phyloP scores from a whole-genome alignment of 352 stramenopile genomes.

The Plasmopara viticola region DNA sequence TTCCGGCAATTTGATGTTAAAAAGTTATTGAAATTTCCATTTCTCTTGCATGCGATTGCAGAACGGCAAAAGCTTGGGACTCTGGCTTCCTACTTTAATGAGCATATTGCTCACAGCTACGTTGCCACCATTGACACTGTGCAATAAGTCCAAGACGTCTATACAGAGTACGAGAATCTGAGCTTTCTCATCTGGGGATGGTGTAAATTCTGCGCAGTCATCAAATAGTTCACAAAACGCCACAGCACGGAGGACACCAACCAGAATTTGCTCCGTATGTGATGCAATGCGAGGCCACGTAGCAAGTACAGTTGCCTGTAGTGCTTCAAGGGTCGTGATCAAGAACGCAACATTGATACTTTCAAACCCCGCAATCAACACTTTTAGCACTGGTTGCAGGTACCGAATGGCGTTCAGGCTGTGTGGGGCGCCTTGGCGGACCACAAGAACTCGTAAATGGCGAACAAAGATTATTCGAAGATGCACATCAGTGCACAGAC shows the following conservation, averaged over 20 bases:
- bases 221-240: slow-evolving; percentile 61
- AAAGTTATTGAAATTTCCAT: slow-evolving; percentile 9
- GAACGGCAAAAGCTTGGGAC: slow-evolving; percentile 20
- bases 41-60: slow-evolving; percentile 19
- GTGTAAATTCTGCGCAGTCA: slow-evolving; percentile 23
- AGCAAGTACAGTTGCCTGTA: slow-evolving; percentile 43
- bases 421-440: slow-evolving; percentile 48
- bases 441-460: slow-evolving; percentile 39
- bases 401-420: slow-evolving; percentile 71
- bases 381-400: slow-evolving; percentile 72
- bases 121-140: slow-evolving; percentile 20
- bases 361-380: slow-evolving; percentile 62
- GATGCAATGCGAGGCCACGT: slow-evolving; percentile 64
- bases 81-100: slow-evolving; percentile 14
- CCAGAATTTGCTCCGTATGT: slow-evolving; percentile 63
- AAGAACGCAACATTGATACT: slow-evolving; percentile 46
- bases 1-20: not conserved
- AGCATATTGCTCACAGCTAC: slow-evolving; percentile 24
- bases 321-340: slow-evolving; percentile 48
- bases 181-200: slow-evolving; percentile 20
- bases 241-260: slow-evolving; percentile 62
- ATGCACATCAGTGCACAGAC: slow-evolving; percentile 48
- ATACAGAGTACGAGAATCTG: slow-evolving; percentile 30
- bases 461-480: slow-evolving; percentile 55
- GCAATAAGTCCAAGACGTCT: slow-evolving; percentile 31